Percentiles rank a stretch among this genome's conserved stretches.
phyloP scores from a whole-genome alignment of 129 eudicot species.

The Glebionis coronaria region DNA sequence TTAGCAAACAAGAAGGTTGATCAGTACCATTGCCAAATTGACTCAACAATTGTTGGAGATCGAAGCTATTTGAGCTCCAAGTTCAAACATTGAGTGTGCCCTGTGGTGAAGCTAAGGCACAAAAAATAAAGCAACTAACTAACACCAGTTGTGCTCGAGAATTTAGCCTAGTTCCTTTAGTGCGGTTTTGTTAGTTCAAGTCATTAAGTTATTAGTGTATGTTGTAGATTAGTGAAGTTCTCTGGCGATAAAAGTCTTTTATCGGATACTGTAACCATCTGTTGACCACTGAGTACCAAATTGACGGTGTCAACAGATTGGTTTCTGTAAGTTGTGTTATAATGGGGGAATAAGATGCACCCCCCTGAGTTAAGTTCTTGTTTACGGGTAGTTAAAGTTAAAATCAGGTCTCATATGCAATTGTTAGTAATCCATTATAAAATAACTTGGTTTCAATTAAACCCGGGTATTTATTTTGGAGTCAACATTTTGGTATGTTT shows the following conservation, averaged over 20 bases:
- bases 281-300: background rate
- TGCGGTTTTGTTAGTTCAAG: constrained; percentile 8
- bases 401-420: constrained; percentile 14
- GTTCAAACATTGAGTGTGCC: constrained; percentile 7
- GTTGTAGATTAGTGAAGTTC: background rate
- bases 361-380: constrained; percentile 36
- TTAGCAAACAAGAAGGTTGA: constrained; percentile 12
- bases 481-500: background rate
- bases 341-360: constrained; percentile 25
- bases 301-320: constrained; percentile 12
- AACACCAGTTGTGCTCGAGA: constrained; percentile 2
- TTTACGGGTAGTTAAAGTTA: constrained; percentile 37
- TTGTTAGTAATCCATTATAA: constrained; percentile 10
- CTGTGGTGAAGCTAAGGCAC: constrained; percentile 18
- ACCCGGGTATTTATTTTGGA: background rate
- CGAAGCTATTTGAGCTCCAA: constrained; percentile 10
- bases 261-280: too few species aligned
- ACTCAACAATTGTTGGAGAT: background rate
- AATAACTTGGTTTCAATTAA: constrained; percentile 10
- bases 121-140: constrained; percentile 5
- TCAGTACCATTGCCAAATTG: constrained; percentile 9
- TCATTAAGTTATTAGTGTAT: background rate
- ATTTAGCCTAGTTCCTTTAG: constrained; percentile 23
- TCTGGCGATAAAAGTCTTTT: background rate
- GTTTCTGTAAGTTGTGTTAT: constrained; percentile 22